Percentiles rank a stretch among this genome's conserved stretches.
phyloP scores from a whole-genome alignment of 495 filamentous ascomycete genomes.

The Elasticomyces elasticus region DNA sequence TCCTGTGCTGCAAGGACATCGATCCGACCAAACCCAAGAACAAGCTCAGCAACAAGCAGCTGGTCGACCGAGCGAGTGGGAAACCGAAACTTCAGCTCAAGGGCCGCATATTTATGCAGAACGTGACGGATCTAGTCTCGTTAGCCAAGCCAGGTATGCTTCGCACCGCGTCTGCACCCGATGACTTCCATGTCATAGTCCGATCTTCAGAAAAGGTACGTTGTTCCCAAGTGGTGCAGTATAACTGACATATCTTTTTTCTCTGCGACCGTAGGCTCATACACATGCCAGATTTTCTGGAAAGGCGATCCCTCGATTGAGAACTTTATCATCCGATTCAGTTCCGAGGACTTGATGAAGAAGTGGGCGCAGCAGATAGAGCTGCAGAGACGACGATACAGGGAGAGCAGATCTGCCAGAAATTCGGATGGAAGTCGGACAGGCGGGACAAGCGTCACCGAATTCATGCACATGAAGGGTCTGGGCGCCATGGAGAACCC shows the following conservation, averaged over 20 bases:
- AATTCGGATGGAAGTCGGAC: conserved; percentile 42
- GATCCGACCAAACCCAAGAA: conserved; percentile 75
- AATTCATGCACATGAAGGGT: conserved; percentile 70
- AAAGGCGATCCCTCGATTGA: conserved; percentile 94
- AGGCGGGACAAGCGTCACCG: conserved; percentile 54
- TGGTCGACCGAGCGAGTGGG: conserved; percentile 54
- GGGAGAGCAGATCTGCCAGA: conserved; percentile 27
- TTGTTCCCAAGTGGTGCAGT: not conserved
- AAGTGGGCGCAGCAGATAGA: conserved; percentile 69
- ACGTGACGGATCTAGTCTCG: conserved; percentile 86
- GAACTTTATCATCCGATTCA: conserved; percentile 88
- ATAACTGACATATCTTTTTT: conserved; percentile 1
- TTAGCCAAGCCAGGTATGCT: conserved; percentile 68
- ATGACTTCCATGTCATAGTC: conserved; percentile 8
- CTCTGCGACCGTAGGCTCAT: conserved; percentile 50
- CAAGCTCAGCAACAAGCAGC: conserved; percentile 59
- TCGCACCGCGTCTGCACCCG: not conserved
- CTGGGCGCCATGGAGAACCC: conserved; percentile 63
- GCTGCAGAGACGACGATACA: conserved; percentile 32
- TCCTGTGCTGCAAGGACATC: conserved; percentile 95
- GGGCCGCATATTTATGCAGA: conserved; percentile 97
- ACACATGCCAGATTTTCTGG: conserved; percentile 96
- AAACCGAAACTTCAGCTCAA: conserved; percentile 84
- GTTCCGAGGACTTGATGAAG: conserved; percentile 81
- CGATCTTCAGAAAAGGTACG: conserved; percentile 11